phyloP scores from a whole-genome alignment of 2,329 filamentous ascomycete species.

The Mariannaea elegans region DNA sequence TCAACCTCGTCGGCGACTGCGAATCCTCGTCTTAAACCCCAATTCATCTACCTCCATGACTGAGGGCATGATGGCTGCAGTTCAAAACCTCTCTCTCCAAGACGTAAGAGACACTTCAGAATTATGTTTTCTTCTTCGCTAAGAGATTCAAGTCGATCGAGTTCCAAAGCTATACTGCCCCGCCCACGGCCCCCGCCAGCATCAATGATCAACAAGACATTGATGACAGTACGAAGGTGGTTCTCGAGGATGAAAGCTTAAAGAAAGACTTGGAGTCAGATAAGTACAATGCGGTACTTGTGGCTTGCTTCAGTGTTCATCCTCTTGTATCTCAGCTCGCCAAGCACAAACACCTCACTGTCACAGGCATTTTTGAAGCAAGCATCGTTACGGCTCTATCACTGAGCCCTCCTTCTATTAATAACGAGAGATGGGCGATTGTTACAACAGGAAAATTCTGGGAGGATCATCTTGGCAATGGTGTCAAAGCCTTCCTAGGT shows the following conservation, averaged over 20 bases:
- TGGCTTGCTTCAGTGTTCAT: conserved; percentile 91
- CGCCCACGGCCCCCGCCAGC: conserved; percentile 70
- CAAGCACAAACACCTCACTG: conserved; percentile 39
- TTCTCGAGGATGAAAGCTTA: conserved; percentile 63
- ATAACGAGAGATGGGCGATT: conserved; percentile 75
- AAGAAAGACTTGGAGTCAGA: conserved; percentile 44
- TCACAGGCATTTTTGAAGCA: conserved; percentile 84
- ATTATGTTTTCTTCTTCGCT: conserved; percentile 13
- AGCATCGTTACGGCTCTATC: conserved; percentile 74
- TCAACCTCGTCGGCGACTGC: conserved; percentile 28
- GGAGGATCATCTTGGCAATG: conserved; percentile 75
- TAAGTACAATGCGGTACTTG: conserved; percentile 77
- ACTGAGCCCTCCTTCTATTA: conserved; percentile 41
- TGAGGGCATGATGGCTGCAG: conserved; percentile 63
- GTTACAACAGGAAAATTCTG: conserved; percentile 88
- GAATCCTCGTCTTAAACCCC: conserved; percentile 78
- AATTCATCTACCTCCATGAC: conserved; percentile 82
- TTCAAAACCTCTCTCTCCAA: conserved; percentile 51
- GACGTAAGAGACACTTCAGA: conserved; percentile 30
- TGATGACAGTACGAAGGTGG: conserved; percentile 66
- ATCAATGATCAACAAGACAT: conserved; percentile 83
- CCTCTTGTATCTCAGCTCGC: conserved; percentile 73
- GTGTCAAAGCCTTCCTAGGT: conserved; percentile 72
- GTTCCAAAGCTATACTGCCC: conserved; percentile 72
- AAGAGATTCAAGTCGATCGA: conserved; percentile 49